A percentile compares a stretch with the other conserved stretches of the same genome.
These are phyloP conservation scores for Panicum miliaceum DNA, from an alignment of 176 grass and related monocot genomes.

Conservation along the genomic window DNA sequence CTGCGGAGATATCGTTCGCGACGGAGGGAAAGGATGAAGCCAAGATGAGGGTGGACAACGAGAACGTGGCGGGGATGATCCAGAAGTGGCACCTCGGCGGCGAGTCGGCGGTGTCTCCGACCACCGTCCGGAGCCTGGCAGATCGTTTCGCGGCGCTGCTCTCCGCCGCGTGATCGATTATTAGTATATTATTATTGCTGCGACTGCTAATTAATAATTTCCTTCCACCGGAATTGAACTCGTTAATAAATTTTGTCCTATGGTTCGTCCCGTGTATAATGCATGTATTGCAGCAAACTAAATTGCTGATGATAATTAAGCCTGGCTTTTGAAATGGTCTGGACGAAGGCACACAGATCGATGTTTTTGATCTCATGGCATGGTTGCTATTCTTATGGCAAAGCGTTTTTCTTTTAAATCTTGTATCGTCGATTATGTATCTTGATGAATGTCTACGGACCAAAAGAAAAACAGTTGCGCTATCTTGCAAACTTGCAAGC, in stretches of 20 bases:
- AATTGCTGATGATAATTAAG: background rate
- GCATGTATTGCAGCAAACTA: background rate
- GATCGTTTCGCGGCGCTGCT: constrained; percentile 51
- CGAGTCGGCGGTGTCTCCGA: constrained; percentile 55
- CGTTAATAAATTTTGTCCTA: background rate
- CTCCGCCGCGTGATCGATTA: background rate
- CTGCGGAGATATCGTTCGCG: constrained; percentile 56
- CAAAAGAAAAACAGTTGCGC: no score
- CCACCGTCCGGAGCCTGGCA: constrained; percentile 60
- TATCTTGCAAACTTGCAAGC: background rate
- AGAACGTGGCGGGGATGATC: constrained; percentile 64
- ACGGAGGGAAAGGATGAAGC: constrained; percentile 70
- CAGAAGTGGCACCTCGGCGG: constrained; percentile 89
- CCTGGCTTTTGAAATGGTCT: background rate
- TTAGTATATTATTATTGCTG: background rate
- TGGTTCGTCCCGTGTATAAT: background rate
- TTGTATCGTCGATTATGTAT: no score
- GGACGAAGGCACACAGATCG: background rate
- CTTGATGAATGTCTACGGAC: background rate
- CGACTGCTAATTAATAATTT: background rate
- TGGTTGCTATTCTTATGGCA: background rate
- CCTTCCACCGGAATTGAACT: no score
- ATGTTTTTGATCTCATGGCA: background rate
- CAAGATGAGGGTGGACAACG: constrained; percentile 60
- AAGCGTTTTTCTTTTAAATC: no score